Evolutionary conservation across 2,329 filamentous ascomycete genomes (phyloP).

Genomic region (Mollisia scopiformis): DNA sequence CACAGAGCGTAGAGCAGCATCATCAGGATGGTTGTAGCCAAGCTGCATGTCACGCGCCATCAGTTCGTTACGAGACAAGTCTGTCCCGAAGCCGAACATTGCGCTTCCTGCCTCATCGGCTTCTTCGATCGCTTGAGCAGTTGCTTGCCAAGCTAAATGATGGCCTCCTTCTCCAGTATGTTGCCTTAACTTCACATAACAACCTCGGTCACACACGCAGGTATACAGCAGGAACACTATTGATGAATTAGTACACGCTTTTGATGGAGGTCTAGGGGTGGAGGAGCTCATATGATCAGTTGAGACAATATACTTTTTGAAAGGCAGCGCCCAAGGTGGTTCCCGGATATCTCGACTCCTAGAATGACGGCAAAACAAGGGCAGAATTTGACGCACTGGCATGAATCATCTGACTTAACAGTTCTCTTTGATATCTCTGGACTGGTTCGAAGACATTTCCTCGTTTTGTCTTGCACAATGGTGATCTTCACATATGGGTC

Average conservation of each 20-base stretch:
- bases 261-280: too few species aligned
- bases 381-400: too few species aligned
- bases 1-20: background rate
- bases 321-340: too few species aligned
- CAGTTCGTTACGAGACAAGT: background rate
- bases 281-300: too few species aligned
- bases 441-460: background rate
- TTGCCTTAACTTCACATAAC: background rate
- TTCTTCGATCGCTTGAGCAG: background rate
- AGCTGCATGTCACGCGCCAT: background rate
- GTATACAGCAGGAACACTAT: background rate
- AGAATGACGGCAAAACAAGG: too few species aligned
- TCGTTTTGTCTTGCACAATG: background rate
- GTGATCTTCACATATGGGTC: background rate
- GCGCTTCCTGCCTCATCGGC: background rate
- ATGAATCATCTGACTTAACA: background rate
- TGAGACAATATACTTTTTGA: too few species aligned
- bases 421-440: background rate
- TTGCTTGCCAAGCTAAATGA: background rate
- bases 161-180: background rate
- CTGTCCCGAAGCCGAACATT: background rate
- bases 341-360: too few species aligned
- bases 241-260: too few species aligned
- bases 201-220: background rate
- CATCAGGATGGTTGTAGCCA: background rate